Evolutionary conservation across 306 rosid genomes (phyloP).

Genomic region (Malus asiatica): DNA sequence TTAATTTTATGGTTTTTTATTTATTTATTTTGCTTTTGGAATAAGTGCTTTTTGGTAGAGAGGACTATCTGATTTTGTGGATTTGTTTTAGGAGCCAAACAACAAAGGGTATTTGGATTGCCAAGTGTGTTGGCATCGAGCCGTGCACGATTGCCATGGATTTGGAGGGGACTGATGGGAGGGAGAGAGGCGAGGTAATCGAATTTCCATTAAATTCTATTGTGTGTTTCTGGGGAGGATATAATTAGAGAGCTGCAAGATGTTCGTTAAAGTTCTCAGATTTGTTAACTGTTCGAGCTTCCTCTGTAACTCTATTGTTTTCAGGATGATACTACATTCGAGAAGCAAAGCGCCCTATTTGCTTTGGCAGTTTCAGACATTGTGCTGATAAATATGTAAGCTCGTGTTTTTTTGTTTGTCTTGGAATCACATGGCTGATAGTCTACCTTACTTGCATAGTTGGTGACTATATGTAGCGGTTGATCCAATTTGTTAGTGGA

Average conservation of each 20-base stretch:
- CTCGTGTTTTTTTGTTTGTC: slow-evolving; percentile 10
- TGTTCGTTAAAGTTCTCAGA: neutral
- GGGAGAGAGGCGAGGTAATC: slow-evolving; percentile 94
- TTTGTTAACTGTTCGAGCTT: neutral
- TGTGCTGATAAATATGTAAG: slow-evolving; percentile 84
- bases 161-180: slow-evolving; percentile 98
- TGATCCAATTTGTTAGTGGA: neutral
- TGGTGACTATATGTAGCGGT: neutral
- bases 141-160: slow-evolving; percentile 94
- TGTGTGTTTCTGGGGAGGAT: neutral
- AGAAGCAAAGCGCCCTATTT: slow-evolving; percentile 91
- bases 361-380: slow-evolving; percentile 82
- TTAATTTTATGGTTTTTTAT: neutral
- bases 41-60: neutral
- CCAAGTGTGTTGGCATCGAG: slow-evolving; percentile 68
- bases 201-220: neutral
- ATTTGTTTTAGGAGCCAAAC: slow-evolving; percentile 65
- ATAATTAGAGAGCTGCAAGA: neutral
- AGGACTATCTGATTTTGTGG: neutral
- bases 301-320: slow-evolving; percentile 9
- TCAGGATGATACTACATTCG: slow-evolving; percentile 96
- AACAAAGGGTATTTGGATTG: slow-evolving; percentile 93
- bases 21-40: too few relatives aligned
- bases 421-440: neutral
- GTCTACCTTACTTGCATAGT: neutral